Conservation (phyloP, 2,329 filamentous ascomycete genomes). For the Fusarium sp. region DNA sequence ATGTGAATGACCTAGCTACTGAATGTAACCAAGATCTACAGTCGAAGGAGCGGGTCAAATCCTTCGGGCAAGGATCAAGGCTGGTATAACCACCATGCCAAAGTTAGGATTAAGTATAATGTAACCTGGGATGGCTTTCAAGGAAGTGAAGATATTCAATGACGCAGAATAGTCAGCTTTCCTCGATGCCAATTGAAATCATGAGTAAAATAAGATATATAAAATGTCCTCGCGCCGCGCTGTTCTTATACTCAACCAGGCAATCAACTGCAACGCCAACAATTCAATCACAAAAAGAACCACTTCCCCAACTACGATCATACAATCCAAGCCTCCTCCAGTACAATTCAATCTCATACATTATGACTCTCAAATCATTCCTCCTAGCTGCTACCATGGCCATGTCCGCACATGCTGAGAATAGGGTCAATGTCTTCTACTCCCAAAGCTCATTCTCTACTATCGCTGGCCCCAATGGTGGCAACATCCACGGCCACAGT, state of each 20-base stretch:
- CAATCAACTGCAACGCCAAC: not conserved
- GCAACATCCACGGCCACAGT: not conserved
- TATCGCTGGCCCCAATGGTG: not conserved
- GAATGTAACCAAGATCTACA: fast-evolving
- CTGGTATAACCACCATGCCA: not conserved
- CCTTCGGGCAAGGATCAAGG: not conserved
- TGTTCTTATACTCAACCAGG: fast-evolving
- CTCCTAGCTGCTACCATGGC: not conserved
- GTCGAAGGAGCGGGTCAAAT: not conserved
- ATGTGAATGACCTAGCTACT: not conserved
- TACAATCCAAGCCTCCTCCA: not conserved
- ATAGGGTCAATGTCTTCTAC: not conserved
- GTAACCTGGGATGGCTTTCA: not conserved
- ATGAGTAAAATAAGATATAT: not conserved
- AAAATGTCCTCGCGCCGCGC: not conserved
- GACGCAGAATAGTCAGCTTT: no score
- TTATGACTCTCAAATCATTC: not conserved
- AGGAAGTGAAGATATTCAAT: not conserved
- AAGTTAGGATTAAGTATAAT: not conserved
- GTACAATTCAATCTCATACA: not conserved
- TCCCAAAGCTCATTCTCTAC: not conserved
- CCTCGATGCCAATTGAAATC: fast-evolving
- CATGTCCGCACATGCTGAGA: not conserved
- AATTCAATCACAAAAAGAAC: not conserved
- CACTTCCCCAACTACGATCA: not conserved